Evolutionary conservation across 441 rosid genomes (phyloP).

Genomic region (Erodium texanum): DNA sequence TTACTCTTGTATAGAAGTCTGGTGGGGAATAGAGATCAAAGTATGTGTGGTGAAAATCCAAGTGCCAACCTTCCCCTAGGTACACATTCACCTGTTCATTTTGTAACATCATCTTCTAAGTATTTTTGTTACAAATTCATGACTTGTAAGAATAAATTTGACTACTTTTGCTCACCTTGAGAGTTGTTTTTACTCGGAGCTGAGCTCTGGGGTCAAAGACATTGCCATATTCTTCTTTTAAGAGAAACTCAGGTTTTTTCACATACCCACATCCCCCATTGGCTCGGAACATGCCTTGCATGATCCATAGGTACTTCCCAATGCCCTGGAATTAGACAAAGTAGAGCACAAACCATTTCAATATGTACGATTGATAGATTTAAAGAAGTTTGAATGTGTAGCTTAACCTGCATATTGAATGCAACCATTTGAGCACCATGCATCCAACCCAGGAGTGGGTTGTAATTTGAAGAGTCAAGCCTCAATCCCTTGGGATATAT

Average conservation of each 20-base stretch:
- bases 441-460: constrained; percentile 80
- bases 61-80: constrained; percentile 71
- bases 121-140: too few relatives aligned
- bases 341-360: too few relatives aligned
- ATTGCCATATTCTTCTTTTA: constrained; percentile 20
- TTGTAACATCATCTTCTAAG: too few relatives aligned
- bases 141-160: too few relatives aligned
- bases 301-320: constrained; percentile 48
- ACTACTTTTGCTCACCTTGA: constrained; percentile 28
- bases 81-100: constrained; percentile 42
- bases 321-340: constrained; percentile 26
- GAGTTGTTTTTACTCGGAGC: constrained; percentile 23
- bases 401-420: constrained; percentile 84
- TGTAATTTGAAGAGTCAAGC: constrained; percentile 77
- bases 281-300: constrained; percentile 75
- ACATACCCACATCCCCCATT: constrained; percentile 68
- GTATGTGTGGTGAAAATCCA: constrained; percentile 43
- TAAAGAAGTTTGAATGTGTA: too few relatives aligned
- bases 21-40: constrained; percentile 75
- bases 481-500: constrained; percentile 81
- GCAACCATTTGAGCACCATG: constrained; percentile 99
- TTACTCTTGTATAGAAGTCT: constrained; percentile 59
- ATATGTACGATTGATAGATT: too few relatives aligned
- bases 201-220: constrained; percentile 31
- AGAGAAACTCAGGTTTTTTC: constrained; percentile 51